Conservation (phyloP, 179 eudicot species). For the Vitellaria paradoxa region DNA sequence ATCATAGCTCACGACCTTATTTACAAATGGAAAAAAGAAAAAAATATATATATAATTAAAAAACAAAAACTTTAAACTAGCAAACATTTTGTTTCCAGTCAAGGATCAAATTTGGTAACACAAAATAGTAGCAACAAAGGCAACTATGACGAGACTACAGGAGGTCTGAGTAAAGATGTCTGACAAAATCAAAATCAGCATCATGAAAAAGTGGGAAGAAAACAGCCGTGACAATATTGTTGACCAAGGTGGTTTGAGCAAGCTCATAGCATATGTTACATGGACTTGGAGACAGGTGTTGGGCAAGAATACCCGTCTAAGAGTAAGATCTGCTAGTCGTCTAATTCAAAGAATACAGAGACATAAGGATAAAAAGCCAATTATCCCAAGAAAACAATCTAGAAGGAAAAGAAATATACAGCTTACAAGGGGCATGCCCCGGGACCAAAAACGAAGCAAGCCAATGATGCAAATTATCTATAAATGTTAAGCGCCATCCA, state of each 20-base stretch:
- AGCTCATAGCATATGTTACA: no score
- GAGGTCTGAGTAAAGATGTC: neutral
- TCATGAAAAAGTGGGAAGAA: neutral
- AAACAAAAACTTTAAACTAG: neutral
- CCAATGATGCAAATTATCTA: no score
- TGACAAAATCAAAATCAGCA: neutral
- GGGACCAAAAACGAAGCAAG: no score
- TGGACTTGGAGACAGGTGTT: no score
- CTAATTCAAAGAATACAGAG: no score
- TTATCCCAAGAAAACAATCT: no score
- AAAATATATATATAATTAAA: neutral
- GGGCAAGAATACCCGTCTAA: no score
- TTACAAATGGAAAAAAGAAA: neutral
- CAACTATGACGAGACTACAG: neutral
- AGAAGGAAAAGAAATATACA: no score
- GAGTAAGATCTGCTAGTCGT: no score
- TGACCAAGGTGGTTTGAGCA: neutral
- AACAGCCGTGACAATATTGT: neutral
- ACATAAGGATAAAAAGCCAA: no score
- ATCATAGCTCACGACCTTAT: slow-evolving; percentile 91
- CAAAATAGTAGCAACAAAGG: neutral
- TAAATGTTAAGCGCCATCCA: no score
- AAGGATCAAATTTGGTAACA: neutral
- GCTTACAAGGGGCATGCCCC: no score
- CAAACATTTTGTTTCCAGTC: neutral